Evolutionary conservation across 352 stramenopile species (phyloP), one percentile per base, ranked within the genome.

Genomic region (Phytopythium ostracodes): DNA sequence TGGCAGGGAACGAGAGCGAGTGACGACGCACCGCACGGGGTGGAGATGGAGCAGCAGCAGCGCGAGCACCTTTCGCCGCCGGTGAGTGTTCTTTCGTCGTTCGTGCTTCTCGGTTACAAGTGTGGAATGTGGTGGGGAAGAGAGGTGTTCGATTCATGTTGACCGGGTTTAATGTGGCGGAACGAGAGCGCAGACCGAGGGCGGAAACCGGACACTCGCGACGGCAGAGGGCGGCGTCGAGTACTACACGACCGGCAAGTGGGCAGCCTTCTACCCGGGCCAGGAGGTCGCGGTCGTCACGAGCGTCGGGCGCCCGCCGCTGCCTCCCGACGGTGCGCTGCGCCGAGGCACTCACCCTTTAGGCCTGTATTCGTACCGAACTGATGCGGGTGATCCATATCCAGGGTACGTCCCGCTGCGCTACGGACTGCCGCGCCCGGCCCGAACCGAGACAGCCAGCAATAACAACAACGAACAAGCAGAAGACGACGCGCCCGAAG

Each of bases 381-480:
- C 8, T 22, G 24, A 22, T 10, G 40, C 33, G 31, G 4, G 40
- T 44, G 15, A 22, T 38, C 33, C 33, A 9, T 27, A 33, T 33
- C 7, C 56, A 91, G 81, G 81, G 6, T 91, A 83, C 40, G 67
- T 86, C 33, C 79, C 81, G 46, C 66, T 89, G 44, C 77, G 81
- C 20, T 64, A 80, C 63, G 81, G 81, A n/a, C 68, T 81, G 54
- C 35, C 67, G 49, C 70, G 63, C 50, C 33, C 38, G 50, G 27
- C n/a, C 3, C 9, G n/a, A 0, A 29, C 22, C 46, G 46, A 33
- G 25, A 11, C 47, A 18, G 24, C 27, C 51, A 17, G 18, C 62
- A 74, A 43, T 22, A 62, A 64, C 49, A 59, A 56, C 31, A 55
- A 68, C 44, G 56, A 43, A 27, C 24, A 52, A 49, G 68, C 64